Base-by-base conservation (phyloP, 1,284 basidiomycete genomes). In the Golubevia sp. region DNA sequence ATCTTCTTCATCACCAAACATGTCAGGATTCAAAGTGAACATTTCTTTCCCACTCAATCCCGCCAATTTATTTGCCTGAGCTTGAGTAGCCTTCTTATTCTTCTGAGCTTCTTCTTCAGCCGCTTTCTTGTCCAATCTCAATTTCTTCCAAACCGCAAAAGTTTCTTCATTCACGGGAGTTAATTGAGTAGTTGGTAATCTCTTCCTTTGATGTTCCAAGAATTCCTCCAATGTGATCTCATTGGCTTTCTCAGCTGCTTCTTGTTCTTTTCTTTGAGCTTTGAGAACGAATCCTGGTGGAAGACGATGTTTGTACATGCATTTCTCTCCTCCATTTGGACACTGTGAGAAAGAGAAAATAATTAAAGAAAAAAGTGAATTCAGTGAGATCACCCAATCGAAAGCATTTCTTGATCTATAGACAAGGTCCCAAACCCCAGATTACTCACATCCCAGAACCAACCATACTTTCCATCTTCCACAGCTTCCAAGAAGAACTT, bases 401-500 rank as follows among this genome's bases (percentile, higher is more conserved):
- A n/a, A n/a, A n/a, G n/a, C n/a, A n/a, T 6, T 18, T 44, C 6
- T 6, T 18, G 26, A 48, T 48, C 34, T 49, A n/a, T 18, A 2
- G 1, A 8, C 23, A 13, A n/a, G 7, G n/a, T 30, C 21, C 34
- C 15, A 50, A 8, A 8, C 6, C 27, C 49, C 25, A 56, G 49
- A 49, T 38, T 3, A 34, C 61, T 58, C 44, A 59, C 57, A 84
- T 92, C 91, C 92, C 92, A 94, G 86, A 94, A 94, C 93, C 92
- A 94, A 34, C 92, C 92, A 64, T 86, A 94, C 88, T 93, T 94
- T 82, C 93, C 90, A 11, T 88, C 88, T 84, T 99, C 97, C 81
- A 99, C 97, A 25, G 96, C 97, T 80, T 97, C 91, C 70, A 99
- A 91, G 82, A 99, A 99, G 86, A 87, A 90, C 85, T 96, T 98